Conservation (phyloP, 148 eudicot genomes). For the Silene conica region DNA sequence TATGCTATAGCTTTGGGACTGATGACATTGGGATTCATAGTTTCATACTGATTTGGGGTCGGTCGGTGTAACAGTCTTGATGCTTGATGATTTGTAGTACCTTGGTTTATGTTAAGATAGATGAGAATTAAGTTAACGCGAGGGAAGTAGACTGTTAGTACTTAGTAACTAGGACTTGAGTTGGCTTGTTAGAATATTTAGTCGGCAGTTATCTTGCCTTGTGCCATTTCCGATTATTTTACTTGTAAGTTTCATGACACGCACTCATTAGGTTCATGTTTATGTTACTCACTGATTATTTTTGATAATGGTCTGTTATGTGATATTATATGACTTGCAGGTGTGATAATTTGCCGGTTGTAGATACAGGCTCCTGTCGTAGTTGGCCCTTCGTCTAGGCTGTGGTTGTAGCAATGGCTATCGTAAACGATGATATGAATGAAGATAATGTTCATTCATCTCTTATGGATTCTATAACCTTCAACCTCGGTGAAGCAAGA, state of each 20-base stretch:
- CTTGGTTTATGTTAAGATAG: background rate
- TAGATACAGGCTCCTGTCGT: background rate
- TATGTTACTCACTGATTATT: background rate
- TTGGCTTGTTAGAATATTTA: too few relatives aligned
- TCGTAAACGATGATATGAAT: conserved; percentile 31
- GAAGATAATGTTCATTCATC: conserved; percentile 23
- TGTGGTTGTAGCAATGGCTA: conserved; percentile 25
- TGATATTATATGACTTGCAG: conserved; percentile 7
- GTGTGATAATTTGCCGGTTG: background rate
- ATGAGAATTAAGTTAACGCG: background rate
- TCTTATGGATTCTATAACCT: conserved; percentile 17
- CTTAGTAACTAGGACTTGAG: too few relatives aligned
- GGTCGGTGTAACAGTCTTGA: too few relatives aligned
- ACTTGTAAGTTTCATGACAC: too few relatives aligned
- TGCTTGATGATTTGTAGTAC: background rate
- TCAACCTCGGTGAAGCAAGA: conserved; percentile 21
- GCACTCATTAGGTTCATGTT: too few relatives aligned
- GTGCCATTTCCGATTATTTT: too few relatives aligned
- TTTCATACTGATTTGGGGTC: too few relatives aligned
- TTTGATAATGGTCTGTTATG: background rate
- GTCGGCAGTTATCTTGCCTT: too few relatives aligned
- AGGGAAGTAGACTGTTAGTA: background rate
- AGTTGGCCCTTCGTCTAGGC: background rate
- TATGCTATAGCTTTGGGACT: too few relatives aligned
- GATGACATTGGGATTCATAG: too few relatives aligned